phyloP scores from a whole-genome alignment of 371 early-diverging fungal species.

The Fennellomyces sp. region DNA sequence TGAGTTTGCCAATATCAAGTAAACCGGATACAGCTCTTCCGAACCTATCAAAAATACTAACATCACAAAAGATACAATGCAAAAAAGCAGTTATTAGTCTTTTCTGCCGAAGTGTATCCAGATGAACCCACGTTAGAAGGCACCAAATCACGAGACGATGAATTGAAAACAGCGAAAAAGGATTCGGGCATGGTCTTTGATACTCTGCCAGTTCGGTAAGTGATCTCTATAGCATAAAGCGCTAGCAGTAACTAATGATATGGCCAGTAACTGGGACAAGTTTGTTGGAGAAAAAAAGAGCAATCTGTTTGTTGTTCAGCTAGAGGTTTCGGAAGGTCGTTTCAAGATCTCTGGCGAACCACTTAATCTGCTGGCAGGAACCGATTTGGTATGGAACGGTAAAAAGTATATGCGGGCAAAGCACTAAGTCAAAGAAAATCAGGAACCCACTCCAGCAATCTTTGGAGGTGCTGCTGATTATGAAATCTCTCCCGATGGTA shows the following conservation, averaged over 20 bases:
- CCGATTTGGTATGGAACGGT: conserved; percentile 36
- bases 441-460: conserved; percentile 52
- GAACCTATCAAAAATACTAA: too few relatives aligned
- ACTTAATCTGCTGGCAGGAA: conserved; percentile 51
- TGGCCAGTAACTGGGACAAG: conserved; percentile 71
- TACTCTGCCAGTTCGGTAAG: conserved; percentile 61
- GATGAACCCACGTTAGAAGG: conserved; percentile 44
- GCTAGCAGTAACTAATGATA: neutral
- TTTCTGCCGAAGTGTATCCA: conserved; percentile 57
- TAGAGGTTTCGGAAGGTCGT: conserved; percentile 28
- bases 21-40: too few relatives aligned
- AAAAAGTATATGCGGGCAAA: neutral
- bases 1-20: conserved; percentile 46
- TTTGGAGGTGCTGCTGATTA: conserved; percentile 64
- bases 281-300: conserved; percentile 56
- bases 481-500: conserved; percentile 68
- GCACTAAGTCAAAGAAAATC: too few relatives aligned
- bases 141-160: conserved; percentile 43
- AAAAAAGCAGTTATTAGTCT: conserved; percentile 47
- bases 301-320: conserved; percentile 57
- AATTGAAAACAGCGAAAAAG: conserved; percentile 40
- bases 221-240: too few relatives aligned
- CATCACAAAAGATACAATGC: conserved; percentile 43
- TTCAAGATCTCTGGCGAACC: conserved; percentile 35
- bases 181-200: conserved; percentile 63